phyloP scores from a whole-genome alignment of 2,329 filamentous ascomycete species.

The Didymella segeticola region DNA sequence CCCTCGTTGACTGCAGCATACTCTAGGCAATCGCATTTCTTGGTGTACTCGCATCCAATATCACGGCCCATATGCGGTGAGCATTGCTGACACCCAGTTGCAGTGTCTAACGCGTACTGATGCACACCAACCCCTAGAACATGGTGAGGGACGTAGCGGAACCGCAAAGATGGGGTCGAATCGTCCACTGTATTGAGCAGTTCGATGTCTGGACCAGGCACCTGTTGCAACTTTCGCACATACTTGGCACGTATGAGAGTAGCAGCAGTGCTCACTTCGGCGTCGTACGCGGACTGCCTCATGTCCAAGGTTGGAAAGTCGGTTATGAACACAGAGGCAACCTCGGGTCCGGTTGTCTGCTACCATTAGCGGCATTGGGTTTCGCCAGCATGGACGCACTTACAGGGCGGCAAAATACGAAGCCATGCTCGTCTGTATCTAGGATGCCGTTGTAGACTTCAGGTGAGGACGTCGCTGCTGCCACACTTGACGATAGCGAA shows the following conservation, averaged over 20 bases:
- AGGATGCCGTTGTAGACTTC: constrained; percentile 53
- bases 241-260: constrained; percentile 50
- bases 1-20: constrained; percentile 61
- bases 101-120: constrained; percentile 66
- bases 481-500: constrained; percentile 26
- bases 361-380: neutral
- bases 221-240: constrained; percentile 31
- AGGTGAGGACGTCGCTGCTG: constrained; percentile 11
- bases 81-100: constrained; percentile 72
- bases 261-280: constrained; percentile 42
- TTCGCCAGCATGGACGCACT: constrained; percentile 5
- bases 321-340: constrained; percentile 24
- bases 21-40: constrained; percentile 71
- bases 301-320: constrained; percentile 48
- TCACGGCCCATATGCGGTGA: constrained; percentile 58
- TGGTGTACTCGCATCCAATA: constrained; percentile 67
- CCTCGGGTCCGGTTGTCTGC: constrained; percentile 1
- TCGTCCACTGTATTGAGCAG: constrained; percentile 70
- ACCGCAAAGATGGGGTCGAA: constrained; percentile 63
- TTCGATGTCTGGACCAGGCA: constrained; percentile 55
- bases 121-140: constrained; percentile 65
- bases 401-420: constrained; percentile 45
- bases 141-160: constrained; percentile 71
- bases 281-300: constrained; percentile 34
- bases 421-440: constrained; percentile 45